Evolutionary conservation across 352 stramenopile species (phyloP), one percentile per base, ranked within the genome.

Genomic region (Pythium chondricola): DNA sequence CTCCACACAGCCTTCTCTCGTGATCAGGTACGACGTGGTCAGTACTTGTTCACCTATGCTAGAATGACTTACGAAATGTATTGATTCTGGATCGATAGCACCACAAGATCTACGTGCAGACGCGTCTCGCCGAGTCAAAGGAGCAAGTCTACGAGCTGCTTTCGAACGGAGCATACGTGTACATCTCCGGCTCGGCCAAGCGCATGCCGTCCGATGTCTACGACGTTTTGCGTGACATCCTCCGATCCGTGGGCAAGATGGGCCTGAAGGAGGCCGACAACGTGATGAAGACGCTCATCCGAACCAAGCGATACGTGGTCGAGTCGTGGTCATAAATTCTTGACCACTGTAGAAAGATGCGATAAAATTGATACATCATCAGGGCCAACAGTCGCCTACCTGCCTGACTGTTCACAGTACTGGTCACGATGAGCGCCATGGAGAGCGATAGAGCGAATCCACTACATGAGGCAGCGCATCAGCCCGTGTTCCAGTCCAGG

Each of bases 91-190:
- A 35, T 42, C 33, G 39, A 21, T 26, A 88, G 73, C 60, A 67
- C 24, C 59, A 88, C 47, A 97, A 97, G 62, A 75, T 97, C 6
- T 97, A 97, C 61, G 90, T 97, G 21, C 86, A 96, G 67, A 89
- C 81, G 14, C 72, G 72, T 10, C 71, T 97, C 17, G 71, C 65
- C 7, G 85, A 97, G 55, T 67, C 89, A 48, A 91, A 90, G 52
- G 62, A 85, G 20, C 40, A 58, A 6, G 67, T 94, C 0, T 93
- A 76, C 38, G 54, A 83, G 29, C 68, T 88, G 36, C 69, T 92
- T 17, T 69, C 87, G 40, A 71, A 69, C 24, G 71, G 71, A 6
- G 76, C 79, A 2, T 83, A 80, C 42, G 69, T 93, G 30, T 96
- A 85, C 53, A 83, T 98, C 18, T 83, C 83, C 1, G 91, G 90